Conservation (phyloP, 139 green algal genomes). For the Prasinococcaceae sp. region DNA sequence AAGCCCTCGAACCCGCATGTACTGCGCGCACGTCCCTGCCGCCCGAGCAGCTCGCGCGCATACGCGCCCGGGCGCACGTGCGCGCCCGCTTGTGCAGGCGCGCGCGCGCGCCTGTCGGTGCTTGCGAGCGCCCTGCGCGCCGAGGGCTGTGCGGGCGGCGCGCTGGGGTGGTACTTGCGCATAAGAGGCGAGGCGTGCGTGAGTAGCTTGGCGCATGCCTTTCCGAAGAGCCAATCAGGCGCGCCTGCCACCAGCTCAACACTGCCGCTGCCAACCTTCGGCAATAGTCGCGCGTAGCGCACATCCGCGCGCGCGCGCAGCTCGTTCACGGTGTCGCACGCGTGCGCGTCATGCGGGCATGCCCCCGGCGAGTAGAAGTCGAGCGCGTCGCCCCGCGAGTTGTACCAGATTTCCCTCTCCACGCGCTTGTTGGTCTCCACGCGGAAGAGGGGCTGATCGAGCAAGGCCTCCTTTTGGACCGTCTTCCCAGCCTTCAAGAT, state of each 20-base stretch:
- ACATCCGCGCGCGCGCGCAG: background rate
- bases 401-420: background rate
- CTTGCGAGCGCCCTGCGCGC: too few species aligned
- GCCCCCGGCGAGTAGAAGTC: background rate
- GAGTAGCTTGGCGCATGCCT: background rate
- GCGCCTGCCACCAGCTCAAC: background rate
- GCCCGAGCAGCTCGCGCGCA: too few species aligned
- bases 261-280: background rate
- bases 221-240: slow-evolving; percentile 11
- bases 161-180: too few species aligned
- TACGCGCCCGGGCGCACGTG: too few species aligned
- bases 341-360: background rate
- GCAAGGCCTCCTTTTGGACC: too few species aligned
- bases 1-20: too few species aligned
- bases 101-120: too few species aligned
- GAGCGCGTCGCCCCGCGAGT: background rate
- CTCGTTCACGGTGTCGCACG: slow-evolving; percentile 2
- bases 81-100: too few species aligned
- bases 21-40: too few species aligned
- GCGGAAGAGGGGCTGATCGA: slow-evolving; percentile 4
- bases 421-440: background rate
- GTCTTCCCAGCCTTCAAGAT: too few species aligned
- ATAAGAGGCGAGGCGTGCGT: background rate
- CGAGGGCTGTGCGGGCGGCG: too few species aligned
- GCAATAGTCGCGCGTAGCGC: background rate